Base-by-base conservation (phyloP, 1,284 basidiomycete genomes). In the Cutaneotrichosporon cyanovorans region DNA sequence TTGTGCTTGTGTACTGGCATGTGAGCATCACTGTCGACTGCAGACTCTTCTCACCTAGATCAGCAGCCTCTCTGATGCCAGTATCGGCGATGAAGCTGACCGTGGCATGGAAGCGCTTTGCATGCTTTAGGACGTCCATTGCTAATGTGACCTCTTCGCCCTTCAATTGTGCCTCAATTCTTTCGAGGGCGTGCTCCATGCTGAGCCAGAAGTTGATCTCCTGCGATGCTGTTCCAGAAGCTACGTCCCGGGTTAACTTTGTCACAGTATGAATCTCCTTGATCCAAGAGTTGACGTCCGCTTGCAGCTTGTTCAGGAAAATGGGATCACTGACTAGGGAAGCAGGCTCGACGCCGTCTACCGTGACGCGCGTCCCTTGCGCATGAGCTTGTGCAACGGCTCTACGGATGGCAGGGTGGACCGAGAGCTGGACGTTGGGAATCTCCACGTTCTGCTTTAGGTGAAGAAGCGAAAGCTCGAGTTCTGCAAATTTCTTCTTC, bases 131-230 rank as follows among this genome's bases (percentile, higher is more conserved):
- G 55, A 91, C 88, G 56, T 95, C 93, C 78, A 98, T 85, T 18
- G 95, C 91, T 77, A 98, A 82, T 43, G 81, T 82, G 50, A 98
- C 88, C 64, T 91, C 88, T 46, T 96, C 91, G 56, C 87, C 88
- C 52, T 84, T 78, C 45, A 98, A 77, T 66, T 98, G 95, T 1
- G 80, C 75, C 66, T 97, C 92, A 63, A 98, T 96, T 0, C 80
- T 84, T 63, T 98, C 93, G 52, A 97, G 73, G 1, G 92, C 92
- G 44, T 86, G 78, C 67, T 98, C 93, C 73, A 96, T 80, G 65
- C 85, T 87, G 28, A 96, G 75, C 93, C 95, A 98, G 65, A 98
- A 98, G 73, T 97, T 97, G 75, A 98, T 89, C 68, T 98, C 93
- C 63, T 99, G 95, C 1, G 89, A 92, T 2, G 95, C 92, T 0